A percentile compares a stretch with the other conserved stretches of the same genome.
These are phyloP conservation scores for Exophiala lecanii-corni DNA, from an alignment of 2,329 filamentous ascomycete species.

Conservation along the genomic window DNA sequence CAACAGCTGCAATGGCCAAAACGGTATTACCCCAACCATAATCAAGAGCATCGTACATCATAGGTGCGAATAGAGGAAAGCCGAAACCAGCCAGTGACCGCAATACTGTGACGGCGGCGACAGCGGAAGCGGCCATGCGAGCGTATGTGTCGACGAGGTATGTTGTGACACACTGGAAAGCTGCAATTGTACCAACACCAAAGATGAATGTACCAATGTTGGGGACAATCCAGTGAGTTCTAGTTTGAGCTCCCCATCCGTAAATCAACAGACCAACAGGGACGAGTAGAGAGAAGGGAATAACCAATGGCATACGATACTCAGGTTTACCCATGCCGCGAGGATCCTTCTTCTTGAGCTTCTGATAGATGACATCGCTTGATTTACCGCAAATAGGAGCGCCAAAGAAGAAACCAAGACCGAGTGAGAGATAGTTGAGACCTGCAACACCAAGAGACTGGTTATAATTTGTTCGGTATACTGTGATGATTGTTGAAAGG, in stretches of 20 bases:
- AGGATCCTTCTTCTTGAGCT: conserved; percentile 28
- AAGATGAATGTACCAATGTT: conserved; percentile 44
- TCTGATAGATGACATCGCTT: conserved; percentile 41
- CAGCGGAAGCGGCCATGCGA: conserved; percentile 45
- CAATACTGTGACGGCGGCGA: conserved; percentile 45
- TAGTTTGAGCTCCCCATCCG: conserved; percentile 45
- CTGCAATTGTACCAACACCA: conserved; percentile 33
- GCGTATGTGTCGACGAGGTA: conserved; percentile 40
- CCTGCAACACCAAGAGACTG: conserved; percentile 51
- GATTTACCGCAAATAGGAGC: conserved; percentile 42
- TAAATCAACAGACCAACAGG: conserved; percentile 48
- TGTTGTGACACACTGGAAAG: conserved; percentile 31
- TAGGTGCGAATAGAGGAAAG: conserved; percentile 48
- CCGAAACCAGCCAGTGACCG: conserved; percentile 44
- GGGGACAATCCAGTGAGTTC: conserved; percentile 45
- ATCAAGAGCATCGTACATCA: conserved; percentile 35
- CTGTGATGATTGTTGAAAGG: conserved; percentile 54
- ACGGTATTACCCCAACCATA: conserved; percentile 42
- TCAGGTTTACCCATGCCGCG: conserved; percentile 42
- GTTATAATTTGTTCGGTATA: conserved; percentile 52
- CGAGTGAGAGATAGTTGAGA: conserved; percentile 57
- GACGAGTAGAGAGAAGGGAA: conserved; percentile 47
- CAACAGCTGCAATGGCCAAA: conserved; percentile 39
- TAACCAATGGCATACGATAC: conserved; percentile 51
- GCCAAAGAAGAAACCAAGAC: conserved; percentile 55